Conservation (phyloP, 2,329 filamentous ascomycete species). For the Colletotrichum sp. region DNA sequence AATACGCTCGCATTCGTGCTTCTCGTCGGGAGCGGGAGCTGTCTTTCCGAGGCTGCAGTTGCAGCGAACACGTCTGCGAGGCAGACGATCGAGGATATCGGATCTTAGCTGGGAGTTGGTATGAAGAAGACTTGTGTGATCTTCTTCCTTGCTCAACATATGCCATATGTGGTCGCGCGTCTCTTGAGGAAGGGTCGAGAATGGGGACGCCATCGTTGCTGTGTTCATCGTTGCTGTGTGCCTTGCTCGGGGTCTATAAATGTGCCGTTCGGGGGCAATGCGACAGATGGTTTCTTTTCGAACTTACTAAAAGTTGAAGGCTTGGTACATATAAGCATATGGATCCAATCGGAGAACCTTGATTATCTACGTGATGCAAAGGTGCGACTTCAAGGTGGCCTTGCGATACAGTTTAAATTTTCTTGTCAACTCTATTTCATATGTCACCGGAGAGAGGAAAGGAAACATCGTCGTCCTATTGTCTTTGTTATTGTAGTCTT, state of each 20-base stretch:
- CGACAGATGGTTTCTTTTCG: not conserved
- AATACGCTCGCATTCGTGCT: not conserved
- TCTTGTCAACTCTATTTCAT: not conserved
- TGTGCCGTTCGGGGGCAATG: not conserved
- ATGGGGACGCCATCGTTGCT: not conserved
- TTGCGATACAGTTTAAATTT: not conserved
- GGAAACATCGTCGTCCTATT: not conserved
- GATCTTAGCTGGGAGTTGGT: not conserved
- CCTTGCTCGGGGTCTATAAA: not conserved
- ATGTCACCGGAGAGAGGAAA: not conserved
- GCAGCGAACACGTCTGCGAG: not conserved
- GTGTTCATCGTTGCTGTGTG: not conserved
- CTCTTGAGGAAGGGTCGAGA: not conserved
- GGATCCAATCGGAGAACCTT: not conserved
- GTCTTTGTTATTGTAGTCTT: fast-evolving
- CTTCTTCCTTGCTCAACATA: not conserved
- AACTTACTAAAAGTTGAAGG: not conserved
- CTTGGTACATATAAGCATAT: not conserved
- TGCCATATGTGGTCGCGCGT: not conserved
- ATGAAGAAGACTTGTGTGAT: not conserved
- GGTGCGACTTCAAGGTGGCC: not conserved
- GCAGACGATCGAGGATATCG: not conserved
- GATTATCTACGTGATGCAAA: not conserved
- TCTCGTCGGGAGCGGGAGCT: not conserved
- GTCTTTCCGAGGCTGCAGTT: not conserved